These are phyloP conservation scores for Jatropha multifida DNA, from an alignment of 441 rosid species.

Conservation along the genomic window DNA sequence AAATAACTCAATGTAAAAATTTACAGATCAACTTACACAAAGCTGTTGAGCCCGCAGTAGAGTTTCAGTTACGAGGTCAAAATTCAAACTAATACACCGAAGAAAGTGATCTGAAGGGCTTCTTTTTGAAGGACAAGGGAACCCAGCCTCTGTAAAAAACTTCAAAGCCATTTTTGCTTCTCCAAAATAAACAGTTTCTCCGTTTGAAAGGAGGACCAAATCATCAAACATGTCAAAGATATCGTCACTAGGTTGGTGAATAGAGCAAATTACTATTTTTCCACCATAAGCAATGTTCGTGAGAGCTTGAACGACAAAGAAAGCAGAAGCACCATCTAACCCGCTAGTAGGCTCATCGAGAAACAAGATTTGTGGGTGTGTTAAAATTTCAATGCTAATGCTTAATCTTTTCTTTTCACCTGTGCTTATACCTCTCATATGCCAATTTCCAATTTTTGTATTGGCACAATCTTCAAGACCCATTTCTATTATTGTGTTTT, in stretches of 20 bases:
- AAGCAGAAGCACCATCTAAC: constrained; percentile 90
- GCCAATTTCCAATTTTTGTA: constrained; percentile 81
- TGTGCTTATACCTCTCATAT: constrained; percentile 82
- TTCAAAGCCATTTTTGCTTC: constrained; percentile 43
- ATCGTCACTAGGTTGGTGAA: constrained; percentile 92
- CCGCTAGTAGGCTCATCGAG: constrained; percentile 96
- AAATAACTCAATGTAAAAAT: not conserved
- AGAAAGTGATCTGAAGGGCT: constrained; percentile 94
- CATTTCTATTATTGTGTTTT: constrained; percentile 63
- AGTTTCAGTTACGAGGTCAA: constrained; percentile 54
- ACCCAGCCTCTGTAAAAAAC: constrained; percentile 87
- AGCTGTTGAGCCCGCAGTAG: constrained; percentile 44
- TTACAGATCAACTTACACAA: not conserved
- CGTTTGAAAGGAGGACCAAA: constrained; percentile 68
- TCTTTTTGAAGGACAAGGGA: constrained; percentile 81
- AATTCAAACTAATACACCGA: constrained; percentile 86
- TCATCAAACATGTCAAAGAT: constrained; percentile 78
- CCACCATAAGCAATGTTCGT: constrained; percentile 57
- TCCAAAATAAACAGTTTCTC: constrained; percentile 75
- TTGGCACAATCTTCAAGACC: constrained; percentile 83
- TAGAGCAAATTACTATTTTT: constrained; percentile 69
- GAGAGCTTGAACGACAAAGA: constrained; percentile 67
- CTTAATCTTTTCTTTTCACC: constrained; percentile 88
- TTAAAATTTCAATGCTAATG: constrained; percentile 74
- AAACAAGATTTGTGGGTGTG: constrained; percentile 65